phyloP scores from a whole-genome alignment of 371 early-diverging fungal species.

The Batrachochytrium dendrobatidis region DNA sequence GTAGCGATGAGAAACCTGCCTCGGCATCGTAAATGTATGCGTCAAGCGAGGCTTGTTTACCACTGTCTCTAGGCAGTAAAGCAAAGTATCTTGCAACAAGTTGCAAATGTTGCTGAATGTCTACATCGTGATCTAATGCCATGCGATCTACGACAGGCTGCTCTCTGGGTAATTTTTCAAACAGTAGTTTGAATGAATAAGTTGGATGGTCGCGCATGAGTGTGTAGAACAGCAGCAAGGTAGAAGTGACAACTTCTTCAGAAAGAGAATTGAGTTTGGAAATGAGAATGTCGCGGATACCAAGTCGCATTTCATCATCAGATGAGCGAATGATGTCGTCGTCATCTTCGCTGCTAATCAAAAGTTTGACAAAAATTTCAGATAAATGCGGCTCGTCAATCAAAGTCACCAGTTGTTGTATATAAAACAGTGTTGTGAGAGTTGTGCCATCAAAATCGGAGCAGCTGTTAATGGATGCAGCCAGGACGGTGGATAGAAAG shows the following conservation, averaged over 20 bases:
- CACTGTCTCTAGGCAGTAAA: slow-evolving; percentile 50
- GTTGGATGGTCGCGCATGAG: slow-evolving; percentile 66
- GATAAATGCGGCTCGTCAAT: slow-evolving; percentile 68
- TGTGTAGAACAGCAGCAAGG: slow-evolving; percentile 70
- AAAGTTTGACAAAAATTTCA: slow-evolving; percentile 62
- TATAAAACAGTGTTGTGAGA: slow-evolving; percentile 81
- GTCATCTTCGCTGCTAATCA: slow-evolving; percentile 38
- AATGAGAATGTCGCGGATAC: slow-evolving; percentile 36
- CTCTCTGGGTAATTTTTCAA: slow-evolving; percentile 41
- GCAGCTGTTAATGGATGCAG: slow-evolving; percentile 76
- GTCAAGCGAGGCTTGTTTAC: slow-evolving; percentile 29
- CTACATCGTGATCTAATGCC: not conserved
- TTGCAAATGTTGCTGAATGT: slow-evolving; percentile 56
- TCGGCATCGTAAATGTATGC: slow-evolving; percentile 74
- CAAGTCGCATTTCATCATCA: slow-evolving; percentile 22
- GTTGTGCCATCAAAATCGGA: slow-evolving; percentile 89
- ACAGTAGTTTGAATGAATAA: slow-evolving; percentile 61
- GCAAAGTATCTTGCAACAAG: slow-evolving; percentile 65
- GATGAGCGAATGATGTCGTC: too few relatives aligned
- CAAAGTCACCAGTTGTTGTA: slow-evolving; percentile 70
- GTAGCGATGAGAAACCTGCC: not conserved
- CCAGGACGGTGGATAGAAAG: slow-evolving; percentile 79
- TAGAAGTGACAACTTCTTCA: slow-evolving; percentile 62
- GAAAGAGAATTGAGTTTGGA: slow-evolving; percentile 43
- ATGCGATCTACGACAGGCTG: not conserved